These are phyloP conservation scores for Citrus inodora DNA, from an alignment of 345 rosid genomes.

Conservation along the genomic window DNA sequence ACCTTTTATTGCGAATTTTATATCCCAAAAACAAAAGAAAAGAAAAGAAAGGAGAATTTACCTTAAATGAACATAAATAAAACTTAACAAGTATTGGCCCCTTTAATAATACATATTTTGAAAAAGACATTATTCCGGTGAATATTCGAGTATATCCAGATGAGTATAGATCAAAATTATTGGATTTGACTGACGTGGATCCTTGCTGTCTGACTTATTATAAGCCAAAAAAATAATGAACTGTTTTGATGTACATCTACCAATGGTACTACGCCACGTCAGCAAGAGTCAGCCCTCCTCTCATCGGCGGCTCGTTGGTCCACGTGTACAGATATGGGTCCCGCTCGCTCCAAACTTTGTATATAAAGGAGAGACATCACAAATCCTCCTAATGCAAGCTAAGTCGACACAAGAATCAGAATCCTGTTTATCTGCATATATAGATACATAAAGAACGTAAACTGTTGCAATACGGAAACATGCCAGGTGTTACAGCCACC, in stretches of 20 bases:
- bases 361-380: slow-evolving; percentile 8
- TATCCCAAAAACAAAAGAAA: neutral
- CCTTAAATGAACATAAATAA: neutral
- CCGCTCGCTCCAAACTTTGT: slow-evolving; percentile 1
- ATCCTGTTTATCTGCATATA: too few relatives aligned
- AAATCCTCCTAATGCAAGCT: neutral
- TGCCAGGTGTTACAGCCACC: slow-evolving; percentile 1
- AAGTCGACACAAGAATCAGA: neutral
- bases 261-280: slow-evolving; percentile 22
- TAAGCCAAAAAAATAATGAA: neutral
- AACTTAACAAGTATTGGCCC: neutral
- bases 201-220: slow-evolving; percentile 29
- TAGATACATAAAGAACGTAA: neutral
- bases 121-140: neutral
- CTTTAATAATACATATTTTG: too few relatives aligned
- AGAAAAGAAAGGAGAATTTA: too few relatives aligned
- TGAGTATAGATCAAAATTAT: slow-evolving; percentile 8
- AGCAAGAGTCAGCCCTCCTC: neutral
- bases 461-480: neutral
- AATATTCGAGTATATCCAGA: slow-evolving; percentile 41
- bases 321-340: slow-evolving; percentile 26
- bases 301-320: slow-evolving; percentile 37
- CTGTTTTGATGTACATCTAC: neutral
- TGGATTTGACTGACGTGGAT: slow-evolving; percentile 33
- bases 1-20: neutral